Evolutionary conservation across 2,329 filamentous ascomycete genomes (phyloP).

Genomic region (Alternaria arbusti): DNA sequence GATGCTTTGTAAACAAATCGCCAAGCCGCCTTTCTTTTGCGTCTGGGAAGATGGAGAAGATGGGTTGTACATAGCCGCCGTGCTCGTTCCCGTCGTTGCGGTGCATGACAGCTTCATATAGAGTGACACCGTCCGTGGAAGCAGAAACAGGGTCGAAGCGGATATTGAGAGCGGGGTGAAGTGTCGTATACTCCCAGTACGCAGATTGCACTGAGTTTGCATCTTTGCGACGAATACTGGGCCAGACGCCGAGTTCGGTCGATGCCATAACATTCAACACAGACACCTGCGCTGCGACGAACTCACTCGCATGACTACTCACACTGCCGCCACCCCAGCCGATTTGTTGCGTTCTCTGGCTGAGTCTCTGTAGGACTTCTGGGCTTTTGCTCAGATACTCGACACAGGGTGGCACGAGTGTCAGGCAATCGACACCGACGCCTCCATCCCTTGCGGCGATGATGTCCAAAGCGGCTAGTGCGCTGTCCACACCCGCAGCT

Average conservation of each 20-base stretch:
- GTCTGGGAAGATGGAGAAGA: constrained; percentile 26
- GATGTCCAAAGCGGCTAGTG: neutral
- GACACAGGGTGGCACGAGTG: neutral
- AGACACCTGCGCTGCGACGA: neutral
- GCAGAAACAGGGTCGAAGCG: constrained; percentile 6
- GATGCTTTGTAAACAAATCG: constrained; percentile 26
- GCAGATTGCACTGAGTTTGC: neutral
- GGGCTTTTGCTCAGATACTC: constrained; percentile 12
- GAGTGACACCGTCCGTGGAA: neutral
- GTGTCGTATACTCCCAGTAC: constrained; percentile 12
- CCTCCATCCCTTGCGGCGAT: neutral
- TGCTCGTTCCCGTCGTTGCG: constrained; percentile 9
- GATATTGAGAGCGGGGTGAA: constrained; percentile 20
- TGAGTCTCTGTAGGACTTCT: constrained; percentile 1
- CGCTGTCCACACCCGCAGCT: neutral
- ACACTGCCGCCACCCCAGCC: constrained; percentile 18
- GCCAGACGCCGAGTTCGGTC: constrained; percentile 20
- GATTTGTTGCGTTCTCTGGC: neutral
- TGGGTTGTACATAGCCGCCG: constrained; percentile 19
- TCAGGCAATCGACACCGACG: neutral
- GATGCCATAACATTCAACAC: constrained; percentile 7
- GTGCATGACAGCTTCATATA: constrained; percentile 23
- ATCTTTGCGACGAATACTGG: neutral
- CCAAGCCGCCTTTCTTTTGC: constrained; percentile 18
- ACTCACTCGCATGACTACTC: constrained; percentile 6